Conservation (phyloP, 129 eudicot species). For the Mikania micrantha region DNA sequence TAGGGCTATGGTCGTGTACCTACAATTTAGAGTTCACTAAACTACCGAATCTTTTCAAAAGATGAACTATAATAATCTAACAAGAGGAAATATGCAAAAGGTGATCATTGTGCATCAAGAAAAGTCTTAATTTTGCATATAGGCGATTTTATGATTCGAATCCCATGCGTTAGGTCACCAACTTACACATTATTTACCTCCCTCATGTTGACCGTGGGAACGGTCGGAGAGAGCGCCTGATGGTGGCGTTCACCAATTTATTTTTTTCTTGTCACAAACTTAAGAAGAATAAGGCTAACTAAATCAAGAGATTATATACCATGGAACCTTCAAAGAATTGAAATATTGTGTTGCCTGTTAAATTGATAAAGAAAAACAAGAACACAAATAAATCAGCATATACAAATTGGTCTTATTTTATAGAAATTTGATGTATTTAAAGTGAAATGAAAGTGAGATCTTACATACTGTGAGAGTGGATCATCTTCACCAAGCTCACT, state of each 20-base stretch:
- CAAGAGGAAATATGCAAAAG: conserved; percentile 2
- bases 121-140: background rate
- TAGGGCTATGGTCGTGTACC: conserved; percentile 48
- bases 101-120: too few relatives aligned
- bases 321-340: conserved; percentile 35
- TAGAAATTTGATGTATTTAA: background rate
- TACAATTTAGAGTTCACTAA: conserved; percentile 13
- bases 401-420: background rate
- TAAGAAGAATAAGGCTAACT: background rate
- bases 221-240: too few relatives aligned
- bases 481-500: conserved; percentile 61
- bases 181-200: too few relatives aligned
- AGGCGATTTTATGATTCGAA: background rate
- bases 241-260: too few relatives aligned
- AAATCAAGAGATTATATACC: conserved; percentile 32
- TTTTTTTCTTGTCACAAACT: background rate
- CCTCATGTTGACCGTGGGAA: too few relatives aligned
- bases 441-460: conserved; percentile 18
- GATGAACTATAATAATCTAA: background rate
- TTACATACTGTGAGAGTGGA: conserved; percentile 49
- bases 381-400: conserved; percentile 1
- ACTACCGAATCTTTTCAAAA: background rate
- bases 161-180: too few relatives aligned
- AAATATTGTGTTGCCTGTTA: conserved; percentile 52
- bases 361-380: conserved; percentile 9